Conservation (phyloP, 2,329 filamentous ascomycete genomes). For the Shiraia sp. region DNA sequence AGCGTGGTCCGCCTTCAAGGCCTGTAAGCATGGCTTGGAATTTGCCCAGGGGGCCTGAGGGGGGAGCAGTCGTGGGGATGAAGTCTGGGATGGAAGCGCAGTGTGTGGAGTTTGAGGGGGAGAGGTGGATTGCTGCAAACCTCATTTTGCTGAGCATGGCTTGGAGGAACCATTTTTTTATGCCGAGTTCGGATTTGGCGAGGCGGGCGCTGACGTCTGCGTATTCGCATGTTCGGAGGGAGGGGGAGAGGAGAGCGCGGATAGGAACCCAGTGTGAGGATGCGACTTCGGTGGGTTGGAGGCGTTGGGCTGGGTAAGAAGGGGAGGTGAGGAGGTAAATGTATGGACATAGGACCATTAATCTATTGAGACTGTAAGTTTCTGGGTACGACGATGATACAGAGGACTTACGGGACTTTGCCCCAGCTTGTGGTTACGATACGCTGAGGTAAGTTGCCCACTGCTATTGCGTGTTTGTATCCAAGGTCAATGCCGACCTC, state of each 20-base stretch:
- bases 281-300: slow-evolving; percentile 71
- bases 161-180: slow-evolving; percentile 59
- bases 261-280: slow-evolving; percentile 72
- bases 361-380: slow-evolving; percentile 41
- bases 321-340: slow-evolving; percentile 65
- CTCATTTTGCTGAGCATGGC: slow-evolving; percentile 67
- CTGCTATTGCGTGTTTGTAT: slow-evolving; percentile 49
- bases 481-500: slow-evolving; percentile 68
- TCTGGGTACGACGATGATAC: too few relatives aligned
- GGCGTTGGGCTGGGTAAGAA: slow-evolving; percentile 58
- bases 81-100: slow-evolving; percentile 59
- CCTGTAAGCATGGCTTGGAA: slow-evolving; percentile 20
- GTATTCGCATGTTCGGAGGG: slow-evolving; percentile 63
- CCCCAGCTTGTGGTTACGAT: slow-evolving; percentile 70
- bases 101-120: slow-evolving; percentile 64
- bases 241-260: slow-evolving; percentile 62
- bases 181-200: slow-evolving; percentile 58
- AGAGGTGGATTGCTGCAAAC: slow-evolving; percentile 66
- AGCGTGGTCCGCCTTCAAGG: slow-evolving; percentile 35
- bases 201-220: slow-evolving; percentile 68
- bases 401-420: slow-evolving; percentile 59
- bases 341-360: slow-evolving; percentile 72
- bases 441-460: slow-evolving; percentile 68
- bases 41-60: slow-evolving; percentile 12
- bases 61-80: slow-evolving; percentile 34